These are phyloP conservation scores for Lagerstroemia speciosa DNA, from an alignment of 345 rosid species.

Conservation along the genomic window DNA sequence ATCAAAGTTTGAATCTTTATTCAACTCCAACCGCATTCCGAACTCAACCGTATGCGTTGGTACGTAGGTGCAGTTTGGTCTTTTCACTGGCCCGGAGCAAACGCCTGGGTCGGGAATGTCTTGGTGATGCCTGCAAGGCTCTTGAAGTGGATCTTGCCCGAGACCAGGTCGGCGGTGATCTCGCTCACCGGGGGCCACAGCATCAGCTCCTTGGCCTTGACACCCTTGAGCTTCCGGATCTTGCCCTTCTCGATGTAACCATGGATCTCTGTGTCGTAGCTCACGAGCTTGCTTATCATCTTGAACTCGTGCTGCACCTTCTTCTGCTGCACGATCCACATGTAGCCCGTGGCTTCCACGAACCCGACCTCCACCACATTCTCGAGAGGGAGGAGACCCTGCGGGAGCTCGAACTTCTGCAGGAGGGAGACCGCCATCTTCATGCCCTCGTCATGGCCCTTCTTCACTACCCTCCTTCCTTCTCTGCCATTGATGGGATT, in stretches of 20 bases:
- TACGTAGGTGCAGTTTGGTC: neutral
- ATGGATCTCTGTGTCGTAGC: conserved; percentile 27
- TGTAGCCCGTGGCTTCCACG: conserved; percentile 33
- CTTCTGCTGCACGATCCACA: conserved; percentile 42
- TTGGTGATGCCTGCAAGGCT: conserved; percentile 53
- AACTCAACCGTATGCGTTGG: neutral
- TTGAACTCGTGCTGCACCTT: conserved; percentile 40
- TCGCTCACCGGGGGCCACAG: conserved; percentile 42
- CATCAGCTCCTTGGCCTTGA: conserved; percentile 57
- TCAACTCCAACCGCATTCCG: neutral
- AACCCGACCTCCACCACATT: conserved; percentile 34
- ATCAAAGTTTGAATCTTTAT: neutral
- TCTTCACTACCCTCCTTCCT: conserved; percentile 23
- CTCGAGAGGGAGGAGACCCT: conserved; percentile 36
- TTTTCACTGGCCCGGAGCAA: conserved; percentile 20
- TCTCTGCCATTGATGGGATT: conserved; percentile 11
- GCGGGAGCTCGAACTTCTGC: conserved; percentile 28
- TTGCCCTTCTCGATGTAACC: conserved; percentile 23
- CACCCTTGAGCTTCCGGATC: conserved; percentile 48
- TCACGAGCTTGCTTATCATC: conserved; percentile 35
- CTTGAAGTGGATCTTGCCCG: conserved; percentile 42
- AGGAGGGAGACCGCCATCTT: conserved; percentile 22
- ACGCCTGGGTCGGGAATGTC: conserved; percentile 42
- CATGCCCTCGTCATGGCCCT: conserved; percentile 22
- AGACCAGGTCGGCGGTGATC: conserved; percentile 23